Evolutionary conservation across 148 eudicot species (phyloP), one percentile per base, ranked within the genome.

Genomic region (Cornus controversa): DNA sequence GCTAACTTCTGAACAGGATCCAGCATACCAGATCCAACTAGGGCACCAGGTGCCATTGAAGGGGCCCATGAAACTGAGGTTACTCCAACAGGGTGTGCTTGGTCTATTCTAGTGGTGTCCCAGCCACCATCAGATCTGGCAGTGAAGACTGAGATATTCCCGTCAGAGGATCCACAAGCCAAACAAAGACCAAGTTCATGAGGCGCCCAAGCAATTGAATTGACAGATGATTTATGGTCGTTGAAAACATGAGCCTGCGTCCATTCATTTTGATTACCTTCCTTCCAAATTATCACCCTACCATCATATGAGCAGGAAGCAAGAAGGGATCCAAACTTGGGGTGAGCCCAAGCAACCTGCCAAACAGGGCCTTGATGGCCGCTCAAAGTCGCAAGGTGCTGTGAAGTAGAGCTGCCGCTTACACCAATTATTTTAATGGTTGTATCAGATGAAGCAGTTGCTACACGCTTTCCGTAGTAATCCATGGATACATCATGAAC

Each of bases 301-400:
- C 97, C 97, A 83, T 94, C 98, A 76, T 94, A 94, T 28, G 98
- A 94, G 76, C 97, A 94, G 6, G 98, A 94, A 75, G 98, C 98
- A 65, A 94, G 84, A 29, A 86, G 11, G 24, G 95, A 89, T 34
- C 97, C 97, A 70, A 86, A 94, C 82, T 94, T 94, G 45, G 97
- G 98, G 86, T 94, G 98, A 28, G 97, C 97, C 98, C 97, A 94
- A 13, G 87, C 75, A 67, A 90, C 98, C 83, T 94, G 97, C 98
- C 98, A 94, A 69, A 94, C 97, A 23, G 98, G 97, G 40, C 97
- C 97, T 76, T 86, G 91, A 70, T 94, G 98, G 14, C 98, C 97
- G 2, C 82, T 84, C 84, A 94, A 85, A 50, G 95, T 91, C 29
- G 97, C 90, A 58, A 94, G 89, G 58, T 84, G 87, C 71, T 89